These are phyloP conservation scores for Pseudohalonectria lignicola DNA, from an alignment of 2,329 filamentous ascomycete genomes.

Conservation along the genomic window DNA sequence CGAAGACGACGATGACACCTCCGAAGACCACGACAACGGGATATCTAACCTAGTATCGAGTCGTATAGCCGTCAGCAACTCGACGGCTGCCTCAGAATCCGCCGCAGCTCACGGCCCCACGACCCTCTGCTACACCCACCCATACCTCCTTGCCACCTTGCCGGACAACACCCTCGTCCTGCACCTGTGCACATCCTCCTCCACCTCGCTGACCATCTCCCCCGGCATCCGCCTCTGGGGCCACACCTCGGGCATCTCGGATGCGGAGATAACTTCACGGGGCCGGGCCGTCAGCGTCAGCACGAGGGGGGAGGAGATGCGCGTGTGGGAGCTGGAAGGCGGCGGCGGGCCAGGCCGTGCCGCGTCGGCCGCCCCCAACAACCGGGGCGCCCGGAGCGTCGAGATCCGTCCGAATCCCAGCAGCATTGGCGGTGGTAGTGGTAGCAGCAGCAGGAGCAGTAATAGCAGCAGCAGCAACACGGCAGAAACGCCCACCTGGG, in stretches of 20 bases:
- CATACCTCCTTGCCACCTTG: constrained; percentile 74
- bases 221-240: constrained; percentile 74
- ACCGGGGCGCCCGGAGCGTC: constrained; percentile 22
- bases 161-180: constrained; percentile 81
- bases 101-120: constrained; percentile 49
- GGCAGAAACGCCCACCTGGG: constrained; percentile 17
- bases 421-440: constrained; percentile 1
- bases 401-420: constrained; percentile 32
- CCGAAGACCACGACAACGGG: neutral
- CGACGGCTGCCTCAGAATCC: too few species aligned
- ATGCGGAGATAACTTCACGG: constrained; percentile 71
- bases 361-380: neutral
- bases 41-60: too few species aligned
- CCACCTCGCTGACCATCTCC: constrained; percentile 56
- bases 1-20: neutral
- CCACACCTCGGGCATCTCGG: constrained; percentile 80
- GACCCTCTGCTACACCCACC: constrained; percentile 62
- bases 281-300: constrained; percentile 90
- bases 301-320: constrained; percentile 63
- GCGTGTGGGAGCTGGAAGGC: constrained; percentile 84
- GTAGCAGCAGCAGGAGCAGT: neutral
- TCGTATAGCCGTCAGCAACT: too few species aligned
- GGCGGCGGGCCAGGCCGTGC: constrained; percentile 8
- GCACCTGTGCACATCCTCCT: constrained; percentile 67
- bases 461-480: constrained; percentile 7